Conservation (phyloP, 768 basidiomycete genomes). For the Hemileccinum rubropunctum region DNA sequence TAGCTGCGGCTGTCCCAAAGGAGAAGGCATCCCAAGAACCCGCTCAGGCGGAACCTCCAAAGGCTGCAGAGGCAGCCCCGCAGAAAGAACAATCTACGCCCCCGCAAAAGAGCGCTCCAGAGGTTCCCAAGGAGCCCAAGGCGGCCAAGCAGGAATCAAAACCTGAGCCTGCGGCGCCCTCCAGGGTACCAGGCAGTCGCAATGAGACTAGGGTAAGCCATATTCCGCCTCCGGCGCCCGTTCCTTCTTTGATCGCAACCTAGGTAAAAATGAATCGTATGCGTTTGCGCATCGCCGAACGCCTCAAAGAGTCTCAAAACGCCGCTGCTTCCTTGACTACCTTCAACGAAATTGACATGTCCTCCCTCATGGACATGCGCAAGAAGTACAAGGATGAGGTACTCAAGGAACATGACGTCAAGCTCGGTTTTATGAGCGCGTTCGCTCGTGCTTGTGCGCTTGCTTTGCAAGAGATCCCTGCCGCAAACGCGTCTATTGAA, state of each 20-base stretch:
- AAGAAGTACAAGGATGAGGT: conserved; percentile 91
- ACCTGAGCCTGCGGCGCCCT: conserved; percentile 29
- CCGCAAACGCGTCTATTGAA: conserved; percentile 93
- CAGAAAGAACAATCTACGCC: conserved; percentile 49
- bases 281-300: conserved; percentile 95
- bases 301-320: conserved; percentile 97
- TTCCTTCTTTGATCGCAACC: background rate
- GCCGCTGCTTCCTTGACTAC: conserved; percentile 95
- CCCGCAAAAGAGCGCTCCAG: conserved; percentile 31
- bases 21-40: conserved; percentile 25
- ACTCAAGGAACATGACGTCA: conserved; percentile 89
- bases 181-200: conserved; percentile 51
- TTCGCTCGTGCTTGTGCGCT: conserved; percentile 86
- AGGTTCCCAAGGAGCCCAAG: conserved; percentile 34
- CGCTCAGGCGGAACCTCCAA: conserved; percentile 23
- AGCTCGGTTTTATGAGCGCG: conserved; percentile 97
- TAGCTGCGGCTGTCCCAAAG: conserved; percentile 32
- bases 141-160: conserved; percentile 34
- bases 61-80: conserved; percentile 41
- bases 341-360: conserved; percentile 99
- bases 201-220: conserved; percentile 78
- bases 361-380: conserved; percentile 89
- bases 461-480: conserved; percentile 88
- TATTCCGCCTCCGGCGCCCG: background rate
- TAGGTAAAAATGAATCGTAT: conserved; percentile 99